These are phyloP conservation scores for Zymoseptoria ardabiliae DNA, from an alignment of 2,329 filamentous ascomycete species.

Conservation along the genomic window DNA sequence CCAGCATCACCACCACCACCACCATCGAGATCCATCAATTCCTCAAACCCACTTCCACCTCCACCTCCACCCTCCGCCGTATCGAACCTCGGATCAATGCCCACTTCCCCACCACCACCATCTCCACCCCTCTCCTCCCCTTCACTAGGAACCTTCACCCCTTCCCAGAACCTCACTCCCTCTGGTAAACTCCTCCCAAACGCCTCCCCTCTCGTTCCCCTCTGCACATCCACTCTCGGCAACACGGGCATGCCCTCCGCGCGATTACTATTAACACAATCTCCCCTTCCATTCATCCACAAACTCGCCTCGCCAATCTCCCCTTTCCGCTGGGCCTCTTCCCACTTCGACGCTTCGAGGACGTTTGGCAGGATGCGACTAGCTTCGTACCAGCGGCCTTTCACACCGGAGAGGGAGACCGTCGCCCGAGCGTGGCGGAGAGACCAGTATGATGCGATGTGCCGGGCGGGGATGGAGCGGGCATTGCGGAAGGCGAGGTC, in stretches of 20 bases:
- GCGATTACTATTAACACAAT: conserved; percentile 28
- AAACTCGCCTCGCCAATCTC: conserved; percentile 29
- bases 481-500: conserved; percentile 45
- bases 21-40: conserved; percentile 38
- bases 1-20: conserved; percentile 8
- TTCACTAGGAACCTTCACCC: conserved; percentile 29
- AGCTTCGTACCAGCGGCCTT: conserved; percentile 56
- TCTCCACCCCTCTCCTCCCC: not conserved
- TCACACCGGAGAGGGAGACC: conserved; percentile 43
- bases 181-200: conserved; percentile 37
- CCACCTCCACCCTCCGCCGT: conserved; percentile 18
- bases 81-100: conserved; percentile 28
- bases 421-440: conserved; percentile 29
- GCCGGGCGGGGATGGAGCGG: conserved; percentile 33
- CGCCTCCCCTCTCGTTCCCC: conserved; percentile 33
- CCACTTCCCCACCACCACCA: conserved; percentile 4
- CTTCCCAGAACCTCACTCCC: conserved; percentile 33
- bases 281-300: conserved; percentile 31
- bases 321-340: conserved; percentile 21
- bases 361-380: conserved; percentile 40
- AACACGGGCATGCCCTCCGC: conserved; percentile 22
- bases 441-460: conserved; percentile 37
- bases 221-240: conserved; percentile 24
- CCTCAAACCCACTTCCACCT: conserved; percentile 26
- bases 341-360: conserved; percentile 25